Percentiles rank a stretch among this genome's conserved stretches.
Evolutionary conservation across 2,329 filamentous ascomycete genomes (phyloP).

Genomic region (Exophiala spinifera): DNA sequence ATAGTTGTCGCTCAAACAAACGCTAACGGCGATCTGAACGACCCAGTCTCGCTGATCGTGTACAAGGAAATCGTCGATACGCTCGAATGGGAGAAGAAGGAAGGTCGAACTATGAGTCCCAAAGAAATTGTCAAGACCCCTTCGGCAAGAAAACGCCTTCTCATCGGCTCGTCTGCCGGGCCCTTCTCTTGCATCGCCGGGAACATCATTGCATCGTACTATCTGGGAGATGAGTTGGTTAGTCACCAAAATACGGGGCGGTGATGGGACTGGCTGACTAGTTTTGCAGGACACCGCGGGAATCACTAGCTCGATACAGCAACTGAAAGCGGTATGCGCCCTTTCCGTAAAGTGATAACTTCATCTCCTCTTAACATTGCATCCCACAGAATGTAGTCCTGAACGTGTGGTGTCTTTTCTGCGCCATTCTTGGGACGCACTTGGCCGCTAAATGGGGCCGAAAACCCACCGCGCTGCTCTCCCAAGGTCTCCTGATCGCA

Average conservation of each 20-base stretch:
- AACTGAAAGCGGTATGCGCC: conserved; percentile 39
- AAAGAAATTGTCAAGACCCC: neutral
- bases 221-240: conserved; percentile 42
- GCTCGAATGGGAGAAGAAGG: conserved; percentile 17
- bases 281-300: conserved; percentile 40
- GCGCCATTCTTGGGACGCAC: conserved; percentile 44
- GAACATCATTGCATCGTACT: conserved; percentile 44
- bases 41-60: conserved; percentile 5
- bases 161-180: conserved; percentile 39
- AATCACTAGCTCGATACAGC: conserved; percentile 42
- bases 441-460: conserved; percentile 45
- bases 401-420: conserved; percentile 49
- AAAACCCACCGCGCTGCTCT: conserved; percentile 30
- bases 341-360: neutral
- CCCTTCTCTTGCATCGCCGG: conserved; percentile 18
- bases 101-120: neutral
- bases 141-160: neutral
- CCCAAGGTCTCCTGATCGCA: conserved; percentile 30
- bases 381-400: conserved; percentile 45
- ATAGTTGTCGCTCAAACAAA: conserved; percentile 11
- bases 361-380: too few species aligned
- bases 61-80: conserved; percentile 20
- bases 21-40: conserved; percentile 9
- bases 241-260: too few species aligned
- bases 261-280: too few species aligned